Evolutionary conservation across 441 rosid genomes (phyloP).

Genomic region (Capsella rubella): DNA sequence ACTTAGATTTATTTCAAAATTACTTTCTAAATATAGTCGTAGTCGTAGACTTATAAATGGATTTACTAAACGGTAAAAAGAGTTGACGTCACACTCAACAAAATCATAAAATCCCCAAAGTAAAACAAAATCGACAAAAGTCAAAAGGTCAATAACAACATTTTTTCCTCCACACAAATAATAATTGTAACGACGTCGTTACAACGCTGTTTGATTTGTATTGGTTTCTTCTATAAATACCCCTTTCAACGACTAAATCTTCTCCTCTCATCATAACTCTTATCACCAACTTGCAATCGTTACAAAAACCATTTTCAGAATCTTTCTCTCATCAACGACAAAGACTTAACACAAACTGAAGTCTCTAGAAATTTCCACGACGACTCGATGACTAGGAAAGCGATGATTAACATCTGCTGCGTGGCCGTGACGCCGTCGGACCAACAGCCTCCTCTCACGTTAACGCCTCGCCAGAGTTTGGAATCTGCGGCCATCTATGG

Average conservation of each 20-base stretch:
- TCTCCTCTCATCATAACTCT: conserved; percentile 6
- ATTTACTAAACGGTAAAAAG: too few relatives aligned
- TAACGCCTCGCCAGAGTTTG: conserved; percentile 48
- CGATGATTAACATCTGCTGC: conserved; percentile 69
- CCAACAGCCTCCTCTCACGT: conserved; percentile 41
- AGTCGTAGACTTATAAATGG: too few relatives aligned
- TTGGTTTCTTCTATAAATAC: conserved; percentile 27
- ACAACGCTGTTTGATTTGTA: neutral
- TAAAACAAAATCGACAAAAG: neutral
- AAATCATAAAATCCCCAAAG: conserved; percentile 23
- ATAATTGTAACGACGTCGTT: conserved; percentile 20
- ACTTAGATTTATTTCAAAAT: too few relatives aligned
- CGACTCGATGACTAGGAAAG: conserved; percentile 49
- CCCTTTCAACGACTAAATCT: neutral
- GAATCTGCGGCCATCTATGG: conserved; percentile 50
- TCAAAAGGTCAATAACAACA: conserved; percentile 34
- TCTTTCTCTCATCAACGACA: neutral
- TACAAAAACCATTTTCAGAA: neutral
- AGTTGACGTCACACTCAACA: neutral
- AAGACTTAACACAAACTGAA: neutral
- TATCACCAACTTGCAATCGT: conserved; percentile 3
- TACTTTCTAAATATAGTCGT: too few relatives aligned
- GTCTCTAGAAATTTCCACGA: neutral
- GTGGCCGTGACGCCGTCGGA: conserved; percentile 49
- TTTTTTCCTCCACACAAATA: conserved; percentile 16